Evolutionary conservation across 2,329 filamentous ascomycete genomes (phyloP).

Genomic region (Botryotinia globosa): DNA sequence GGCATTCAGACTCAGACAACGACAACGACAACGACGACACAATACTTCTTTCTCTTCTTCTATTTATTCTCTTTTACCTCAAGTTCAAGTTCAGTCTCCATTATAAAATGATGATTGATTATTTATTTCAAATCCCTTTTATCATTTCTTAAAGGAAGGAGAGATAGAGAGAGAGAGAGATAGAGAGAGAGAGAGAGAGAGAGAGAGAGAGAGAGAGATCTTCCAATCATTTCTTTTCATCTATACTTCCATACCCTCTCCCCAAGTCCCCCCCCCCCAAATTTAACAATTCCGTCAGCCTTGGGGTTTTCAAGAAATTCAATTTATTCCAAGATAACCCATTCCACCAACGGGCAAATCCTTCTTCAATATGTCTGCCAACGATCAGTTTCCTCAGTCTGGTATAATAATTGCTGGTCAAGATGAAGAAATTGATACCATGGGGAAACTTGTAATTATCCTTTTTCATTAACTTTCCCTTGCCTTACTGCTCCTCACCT

Average conservation of each 20-base stretch:
- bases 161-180: background rate
- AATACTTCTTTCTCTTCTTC: background rate
- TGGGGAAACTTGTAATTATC: constrained; percentile 58
- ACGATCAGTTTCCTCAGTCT: constrained; percentile 31
- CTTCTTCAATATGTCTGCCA: constrained; percentile 31
- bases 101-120: constrained; percentile 8
- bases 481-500: constrained; percentile 3
- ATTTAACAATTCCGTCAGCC: constrained; percentile 6
- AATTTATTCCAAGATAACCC: background rate
- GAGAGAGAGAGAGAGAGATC: background rate
- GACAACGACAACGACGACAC: background rate
- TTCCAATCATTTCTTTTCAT: background rate
- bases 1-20: constrained; percentile 11
- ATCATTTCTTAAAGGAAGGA: constrained; percentile 6
- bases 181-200: background rate
- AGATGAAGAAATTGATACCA: constrained; percentile 42
- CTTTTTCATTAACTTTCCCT: constrained; percentile 19
- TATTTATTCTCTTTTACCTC: background rate
- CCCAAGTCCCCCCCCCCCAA: background rate
- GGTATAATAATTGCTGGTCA: constrained; percentile 54
- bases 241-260: background rate
- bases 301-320: background rate
- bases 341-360: background rate
- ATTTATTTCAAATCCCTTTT: background rate
- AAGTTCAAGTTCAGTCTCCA: background rate